Evolutionary conservation across 257 asterid species (phyloP), one percentile per base, ranked within the genome.

Genomic region (Nicotiana undulata): DNA sequence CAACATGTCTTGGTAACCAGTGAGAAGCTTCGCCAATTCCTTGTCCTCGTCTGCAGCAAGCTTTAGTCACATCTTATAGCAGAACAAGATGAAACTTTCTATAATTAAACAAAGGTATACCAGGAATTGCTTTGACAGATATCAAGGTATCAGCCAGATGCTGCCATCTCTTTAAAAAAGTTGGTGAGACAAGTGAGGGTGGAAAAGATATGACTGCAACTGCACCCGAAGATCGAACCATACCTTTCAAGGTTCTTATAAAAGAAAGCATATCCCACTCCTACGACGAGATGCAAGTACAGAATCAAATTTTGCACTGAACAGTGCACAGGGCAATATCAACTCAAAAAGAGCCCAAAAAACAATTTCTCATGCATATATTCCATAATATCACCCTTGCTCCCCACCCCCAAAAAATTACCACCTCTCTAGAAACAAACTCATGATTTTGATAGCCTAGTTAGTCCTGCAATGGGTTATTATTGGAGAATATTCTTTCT

Each of bases 1-100:
- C 82, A 94, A 91, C 98, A 96, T 96, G 82, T 96, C 99, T 83
- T 89, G 91, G 85, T 96, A 96, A 81, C 98, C 98, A 16, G 98
- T 96, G 46, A 96, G 95, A 84, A 96, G 99, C 87, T 91, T 92
- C 15, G 96, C 96, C 83, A 96, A 88, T 81, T 94, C 98, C 91
- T 91, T 94, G 89, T 96, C 97, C 87, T 96, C 99, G 78, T 94
- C 99, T 96, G 90, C 68, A 82, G 51, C 72, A 83, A 86, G 75
- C 81, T 58, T 75, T 44, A 79, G 46, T 76, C 74, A 63, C 49
- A 16, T 22, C 52, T 80, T 75, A 49, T 26, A 82, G 63, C 46
- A 46, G 20, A 16, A 1, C 34, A 63, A 60, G 49, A n/a, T n/a
- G 52, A 15, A 18, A 13, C 15, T 81, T 18, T 7, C 76, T 28